phyloP scores from a whole-genome alignment of 371 early-diverging fungal genomes.

The Mortierella sp. region DNA sequence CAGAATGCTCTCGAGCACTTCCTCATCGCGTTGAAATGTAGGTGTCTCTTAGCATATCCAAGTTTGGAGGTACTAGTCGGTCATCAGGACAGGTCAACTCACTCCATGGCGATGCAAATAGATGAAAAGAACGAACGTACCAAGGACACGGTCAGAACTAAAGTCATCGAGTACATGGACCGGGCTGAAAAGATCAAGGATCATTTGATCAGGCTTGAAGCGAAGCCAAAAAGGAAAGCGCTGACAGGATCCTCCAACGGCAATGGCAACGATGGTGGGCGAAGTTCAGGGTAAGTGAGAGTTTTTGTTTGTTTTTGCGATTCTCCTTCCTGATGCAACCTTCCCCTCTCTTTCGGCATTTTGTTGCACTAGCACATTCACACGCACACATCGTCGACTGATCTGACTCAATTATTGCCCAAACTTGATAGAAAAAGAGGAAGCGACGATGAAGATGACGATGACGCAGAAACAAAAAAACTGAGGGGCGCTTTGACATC shows the following conservation, averaged over 20 bases:
- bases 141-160: constrained; percentile 86
- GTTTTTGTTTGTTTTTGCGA: no score
- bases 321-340: no score
- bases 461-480: constrained; percentile 92
- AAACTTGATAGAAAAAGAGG: constrained; percentile 60
- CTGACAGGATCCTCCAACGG: constrained; percentile 61
- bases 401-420: no score
- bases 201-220: constrained; percentile 74
- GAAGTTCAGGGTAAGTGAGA: no score
- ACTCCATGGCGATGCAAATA: constrained; percentile 41
- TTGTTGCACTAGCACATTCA: no score
- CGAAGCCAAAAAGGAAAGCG: constrained; percentile 73
- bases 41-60: constrained; percentile 17
- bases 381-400: no score
- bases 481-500: constrained; percentile 73
- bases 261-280: no score
- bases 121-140: constrained; percentile 93
- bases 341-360: no score
- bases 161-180: constrained; percentile 90
- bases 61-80: no score
- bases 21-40: constrained; percentile 94
- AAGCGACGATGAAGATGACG: constrained; percentile 68
- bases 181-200: constrained; percentile 94
- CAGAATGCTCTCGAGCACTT: constrained; percentile 91
- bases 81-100: no score